Percentiles rank a stretch among this genome's conserved stretches.
Evolutionary conservation across 768 basidiomycete species (phyloP).

Genomic region (Psilocybe subaeruginosa): DNA sequence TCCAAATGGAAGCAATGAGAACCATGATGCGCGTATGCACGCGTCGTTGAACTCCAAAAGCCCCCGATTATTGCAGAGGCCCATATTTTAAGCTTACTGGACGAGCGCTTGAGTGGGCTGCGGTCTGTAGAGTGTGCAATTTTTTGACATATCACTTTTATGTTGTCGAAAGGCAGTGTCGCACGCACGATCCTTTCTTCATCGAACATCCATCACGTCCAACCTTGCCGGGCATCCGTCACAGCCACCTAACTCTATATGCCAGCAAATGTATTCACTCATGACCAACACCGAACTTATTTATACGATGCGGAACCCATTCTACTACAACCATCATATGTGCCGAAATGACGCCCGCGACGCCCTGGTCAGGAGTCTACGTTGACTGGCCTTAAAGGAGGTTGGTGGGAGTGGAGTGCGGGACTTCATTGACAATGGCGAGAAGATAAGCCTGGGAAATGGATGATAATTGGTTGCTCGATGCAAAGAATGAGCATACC

Average conservation of each 20-base stretch:
- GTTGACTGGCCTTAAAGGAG: not conserved
- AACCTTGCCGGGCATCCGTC: not conserved
- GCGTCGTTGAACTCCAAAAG: slow-evolving; percentile 44
- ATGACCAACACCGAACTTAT: not conserved
- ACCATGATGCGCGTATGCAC: slow-evolving; percentile 57
- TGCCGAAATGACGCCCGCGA: not conserved
- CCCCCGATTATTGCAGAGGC: slow-evolving; percentile 30
- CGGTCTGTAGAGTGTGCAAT: not conserved
- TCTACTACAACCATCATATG: not conserved
- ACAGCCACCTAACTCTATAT: not conserved
- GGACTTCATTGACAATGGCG: not conserved
- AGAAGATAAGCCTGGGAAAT: not conserved
- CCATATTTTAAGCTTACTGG: not conserved
- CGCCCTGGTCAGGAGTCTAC: not conserved
- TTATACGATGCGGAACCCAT: not conserved
- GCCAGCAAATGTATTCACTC: not conserved
- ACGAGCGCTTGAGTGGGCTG: not conserved
- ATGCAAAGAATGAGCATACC: not conserved
- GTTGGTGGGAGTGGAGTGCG: not conserved
- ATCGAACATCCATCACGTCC: not conserved
- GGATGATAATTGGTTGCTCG: not conserved
- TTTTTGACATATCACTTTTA: not conserved
- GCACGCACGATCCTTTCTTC: not conserved
- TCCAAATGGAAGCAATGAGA: slow-evolving; percentile 46
- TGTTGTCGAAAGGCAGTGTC: not conserved